Conservation (phyloP, 495 filamentous ascomycete species). For the Parathielavia appendiculata region DNA sequence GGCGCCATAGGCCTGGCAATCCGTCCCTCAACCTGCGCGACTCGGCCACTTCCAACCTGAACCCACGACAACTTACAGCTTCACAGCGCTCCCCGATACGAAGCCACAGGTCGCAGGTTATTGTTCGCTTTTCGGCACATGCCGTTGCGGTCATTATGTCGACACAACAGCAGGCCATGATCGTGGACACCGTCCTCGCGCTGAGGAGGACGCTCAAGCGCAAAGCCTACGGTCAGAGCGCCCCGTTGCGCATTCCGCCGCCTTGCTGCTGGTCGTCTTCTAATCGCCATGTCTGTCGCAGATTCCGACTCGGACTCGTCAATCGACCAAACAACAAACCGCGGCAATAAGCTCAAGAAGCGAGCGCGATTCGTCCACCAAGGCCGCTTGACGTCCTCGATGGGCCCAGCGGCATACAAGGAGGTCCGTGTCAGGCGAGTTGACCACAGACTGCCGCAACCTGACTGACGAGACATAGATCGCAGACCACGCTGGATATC, state of each 20-base stretch:
- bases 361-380: conserved; percentile 74
- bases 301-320: conserved; percentile 84
- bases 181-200: conserved; percentile 29
- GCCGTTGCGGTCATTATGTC: conserved; percentile 22
- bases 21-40: background rate
- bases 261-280: background rate
- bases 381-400: conserved; percentile 64
- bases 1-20: background rate
- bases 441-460: background rate
- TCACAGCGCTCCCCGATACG: background rate
- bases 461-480: conserved; percentile 45
- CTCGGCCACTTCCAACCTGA: background rate
- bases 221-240: conserved; percentile 27
- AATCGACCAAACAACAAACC: conserved; percentile 74
- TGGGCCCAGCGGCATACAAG: conserved; percentile 74
- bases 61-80: no score
- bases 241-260: background rate
- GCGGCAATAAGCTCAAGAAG: conserved; percentile 84
- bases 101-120: background rate
- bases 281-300: conserved; percentile 31
- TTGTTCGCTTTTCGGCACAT: background rate
- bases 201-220: conserved; percentile 28
- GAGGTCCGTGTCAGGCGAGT: conserved; percentile 52
- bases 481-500: conserved; percentile 78
- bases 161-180: conserved; percentile 31